Evolutionary conservation across 306 rosid genomes (phyloP).

Genomic region (Cucumis sativus): Cucumber_9930_V3 NC_026658.2:22349501-22350000

Average conservation of each 20-base stretch:
- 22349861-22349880: background rate
- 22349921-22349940: constrained; percentile 12
- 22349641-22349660: background rate
- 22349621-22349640: background rate
- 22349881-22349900: constrained; percentile 8
- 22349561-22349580: background rate
- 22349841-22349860: background rate
- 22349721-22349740: background rate
- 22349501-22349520: background rate
- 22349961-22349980: constrained; percentile 11
- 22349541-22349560: background rate
- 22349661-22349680: background rate
- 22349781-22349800: background rate
- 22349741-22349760: background rate
- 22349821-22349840: background rate
- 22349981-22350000: constrained; percentile 6
- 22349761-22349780: background rate
- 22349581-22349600: background rate
- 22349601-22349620: background rate
- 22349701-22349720: background rate
- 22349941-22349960: constrained; percentile 3
- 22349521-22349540: background rate
- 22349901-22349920: constrained; percentile 2
- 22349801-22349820: background rate
- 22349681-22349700: background rate